Evolutionary conservation across 441 rosid genomes (phyloP).

Genomic region (Syzygium malaccense): DNA sequence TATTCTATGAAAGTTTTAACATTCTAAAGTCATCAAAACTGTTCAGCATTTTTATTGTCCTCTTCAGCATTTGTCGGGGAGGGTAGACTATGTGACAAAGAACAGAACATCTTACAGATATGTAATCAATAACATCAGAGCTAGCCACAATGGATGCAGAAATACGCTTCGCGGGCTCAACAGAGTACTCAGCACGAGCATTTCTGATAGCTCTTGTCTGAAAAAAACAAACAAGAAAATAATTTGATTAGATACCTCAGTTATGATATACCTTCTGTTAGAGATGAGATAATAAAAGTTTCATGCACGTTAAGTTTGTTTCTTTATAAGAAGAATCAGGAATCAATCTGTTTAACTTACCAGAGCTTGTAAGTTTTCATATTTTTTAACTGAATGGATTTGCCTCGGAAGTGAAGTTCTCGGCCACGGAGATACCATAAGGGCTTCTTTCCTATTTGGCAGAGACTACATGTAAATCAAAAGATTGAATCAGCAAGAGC

Average conservation of each 20-base stretch:
- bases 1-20: not conserved
- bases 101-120: conserved; percentile 51
- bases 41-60: not conserved
- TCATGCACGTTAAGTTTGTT: not conserved
- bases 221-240: conserved; percentile 5
- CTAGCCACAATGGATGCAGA: conserved; percentile 88
- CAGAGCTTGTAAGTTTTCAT: conserved; percentile 84
- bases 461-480: conserved; percentile 54
- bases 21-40: not conserved
- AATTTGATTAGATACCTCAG: not conserved
- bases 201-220: conserved; percentile 89
- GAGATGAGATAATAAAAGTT: not conserved
- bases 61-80: not conserved
- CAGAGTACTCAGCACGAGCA: conserved; percentile 94
- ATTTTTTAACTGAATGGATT: conserved; percentile 51
- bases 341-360: conserved; percentile 31
- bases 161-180: conserved; percentile 92
- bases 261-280: not conserved
- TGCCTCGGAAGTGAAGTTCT: conserved; percentile 64
- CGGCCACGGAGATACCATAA: conserved; percentile 90
- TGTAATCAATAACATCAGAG: conserved; percentile 70
- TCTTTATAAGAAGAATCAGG: not conserved
- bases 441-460: conserved; percentile 65
- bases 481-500: not conserved
- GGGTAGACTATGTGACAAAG: not conserved